phyloP scores from a whole-genome alignment of 805 yeast species.

The Starmera pachycereana region DNA sequence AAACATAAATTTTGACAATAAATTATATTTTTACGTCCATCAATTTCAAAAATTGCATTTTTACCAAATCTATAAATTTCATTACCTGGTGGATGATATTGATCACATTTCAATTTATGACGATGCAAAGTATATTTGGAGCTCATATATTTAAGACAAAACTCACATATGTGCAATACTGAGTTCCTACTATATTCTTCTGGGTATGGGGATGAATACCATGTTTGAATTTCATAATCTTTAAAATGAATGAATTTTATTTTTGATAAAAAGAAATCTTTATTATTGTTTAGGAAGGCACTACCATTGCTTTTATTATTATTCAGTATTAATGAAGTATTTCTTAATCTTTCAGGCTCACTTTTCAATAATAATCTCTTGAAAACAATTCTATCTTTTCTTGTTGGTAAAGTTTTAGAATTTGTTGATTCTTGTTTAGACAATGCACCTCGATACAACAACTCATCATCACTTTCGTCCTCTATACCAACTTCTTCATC shows the following conservation, averaged over 20 bases:
- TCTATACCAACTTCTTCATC: conserved; percentile 8
- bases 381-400: conserved; percentile 39
- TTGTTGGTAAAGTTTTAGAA: conserved; percentile 48
- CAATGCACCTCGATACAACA: conserved; percentile 62
- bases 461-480: conserved; percentile 32
- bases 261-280: conserved; percentile 9
- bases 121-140: conserved; percentile 58
- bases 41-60: conserved; percentile 79
- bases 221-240: conserved; percentile 67
- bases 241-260: conserved; percentile 56
- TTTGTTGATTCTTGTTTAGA: conserved; percentile 50
- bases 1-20: conserved; percentile 89
- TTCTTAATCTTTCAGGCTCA: conserved; percentile 24
- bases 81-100: conserved; percentile 77
- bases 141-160: conserved; percentile 70
- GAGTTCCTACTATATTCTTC: conserved; percentile 61
- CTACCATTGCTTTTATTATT: conserved; percentile 1
- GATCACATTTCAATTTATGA: conserved; percentile 66
- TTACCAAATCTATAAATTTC: conserved; percentile 75
- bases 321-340: conserved; percentile 24
- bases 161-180: conserved; percentile 70
- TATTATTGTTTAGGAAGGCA: background rate
- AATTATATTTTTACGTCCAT: conserved; percentile 72
- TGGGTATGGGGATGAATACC: conserved; percentile 93
- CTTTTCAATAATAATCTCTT: conserved; percentile 30